A percentile compares a stretch with the other conserved stretches of the same genome.
Evolutionary conservation across 1,284 basidiomycete species (phyloP).

Genomic region (Entoloma clypeatum): DNA sequence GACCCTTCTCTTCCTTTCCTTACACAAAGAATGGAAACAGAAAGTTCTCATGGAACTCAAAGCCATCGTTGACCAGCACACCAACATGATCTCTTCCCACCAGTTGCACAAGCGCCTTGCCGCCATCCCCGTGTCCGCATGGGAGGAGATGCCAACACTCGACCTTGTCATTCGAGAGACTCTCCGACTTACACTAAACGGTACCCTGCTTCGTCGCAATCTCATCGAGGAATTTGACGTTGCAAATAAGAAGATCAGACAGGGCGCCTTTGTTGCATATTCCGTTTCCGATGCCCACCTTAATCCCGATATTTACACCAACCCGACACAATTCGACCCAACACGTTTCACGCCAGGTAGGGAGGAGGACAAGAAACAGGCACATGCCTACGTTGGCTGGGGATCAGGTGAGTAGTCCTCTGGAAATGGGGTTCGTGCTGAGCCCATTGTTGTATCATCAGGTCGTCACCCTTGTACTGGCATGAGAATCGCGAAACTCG

Average conservation of each 20-base stretch:
- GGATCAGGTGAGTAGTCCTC: constrained; percentile 28
- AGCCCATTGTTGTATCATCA: constrained; percentile 9
- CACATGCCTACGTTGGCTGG: constrained; percentile 34
- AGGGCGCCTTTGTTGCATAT: constrained; percentile 27
- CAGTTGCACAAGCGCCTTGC: constrained; percentile 21
- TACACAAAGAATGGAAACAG: constrained; percentile 23
- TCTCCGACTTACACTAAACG: constrained; percentile 20
- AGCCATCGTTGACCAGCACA: constrained; percentile 21
- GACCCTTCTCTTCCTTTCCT: constrained; percentile 23
- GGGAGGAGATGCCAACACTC: constrained; percentile 29
- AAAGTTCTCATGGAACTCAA: constrained; percentile 22
- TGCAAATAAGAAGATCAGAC: constrained; percentile 15
- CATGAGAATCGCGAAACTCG: constrained; percentile 35
- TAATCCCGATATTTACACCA: constrained; percentile 29
- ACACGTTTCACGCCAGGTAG: constrained; percentile 24
- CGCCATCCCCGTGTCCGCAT: constrained; percentile 24
- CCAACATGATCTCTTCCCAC: constrained; percentile 11
- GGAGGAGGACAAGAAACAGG: constrained; percentile 29
- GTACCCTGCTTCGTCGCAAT: constrained; percentile 25
- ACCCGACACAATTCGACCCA: constrained; percentile 34
- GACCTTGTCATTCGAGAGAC: constrained; percentile 29
- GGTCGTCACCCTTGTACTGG: constrained; percentile 35
- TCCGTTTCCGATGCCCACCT: constrained; percentile 30
- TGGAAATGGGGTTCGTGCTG: not conserved
- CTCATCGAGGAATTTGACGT: constrained; percentile 19